Conservation (phyloP, 83 land plant species). For the Diphasiastrum complanatum region DNA sequence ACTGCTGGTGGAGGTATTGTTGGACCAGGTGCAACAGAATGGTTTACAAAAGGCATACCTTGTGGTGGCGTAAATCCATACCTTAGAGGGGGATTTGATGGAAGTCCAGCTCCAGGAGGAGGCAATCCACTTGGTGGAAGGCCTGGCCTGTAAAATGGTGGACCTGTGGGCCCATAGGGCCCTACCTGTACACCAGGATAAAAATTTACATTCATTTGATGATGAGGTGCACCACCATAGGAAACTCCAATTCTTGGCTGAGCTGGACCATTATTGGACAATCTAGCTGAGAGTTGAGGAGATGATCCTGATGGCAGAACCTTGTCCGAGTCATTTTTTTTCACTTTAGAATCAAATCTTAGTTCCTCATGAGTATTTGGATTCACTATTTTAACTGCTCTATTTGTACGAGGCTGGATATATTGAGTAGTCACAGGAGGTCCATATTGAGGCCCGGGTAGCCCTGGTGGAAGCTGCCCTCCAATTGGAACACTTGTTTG, state of each 20-base stretch:
- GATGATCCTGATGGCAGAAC: slow-evolving; percentile 38
- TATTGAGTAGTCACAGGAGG: slow-evolving; percentile 21
- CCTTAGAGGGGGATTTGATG: too few species aligned
- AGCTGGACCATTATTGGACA: slow-evolving; percentile 37
- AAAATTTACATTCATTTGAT: too few species aligned
- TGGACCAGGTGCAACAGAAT: too few species aligned
- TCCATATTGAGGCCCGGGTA: slow-evolving; percentile 19
- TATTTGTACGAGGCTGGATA: slow-evolving; percentile 36
- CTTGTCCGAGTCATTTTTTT: slow-evolving; percentile 36
- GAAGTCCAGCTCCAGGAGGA: too few species aligned
- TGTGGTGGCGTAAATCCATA: too few species aligned
- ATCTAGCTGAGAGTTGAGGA: slow-evolving; percentile 20
- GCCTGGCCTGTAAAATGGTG: too few species aligned
- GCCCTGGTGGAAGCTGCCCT: slow-evolving; percentile 13
- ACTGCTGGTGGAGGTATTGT: too few species aligned
- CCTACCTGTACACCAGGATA: too few species aligned
- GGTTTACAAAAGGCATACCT: too few species aligned
- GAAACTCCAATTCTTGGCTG: slow-evolving; percentile 36
- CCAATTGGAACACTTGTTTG: too few species aligned
- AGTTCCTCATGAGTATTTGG: slow-evolving; percentile 88
- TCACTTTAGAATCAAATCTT: slow-evolving; percentile 42
- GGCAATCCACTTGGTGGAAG: too few species aligned
- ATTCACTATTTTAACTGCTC: slow-evolving; percentile 75
- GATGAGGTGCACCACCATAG: slow-evolving; percentile 16
- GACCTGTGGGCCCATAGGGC: too few species aligned